Percentiles rank a stretch among this genome's conserved stretches.
phyloP scores from a whole-genome alignment of 2,329 filamentous ascomycete species.

The Colletotrichum sp. region DNA sequence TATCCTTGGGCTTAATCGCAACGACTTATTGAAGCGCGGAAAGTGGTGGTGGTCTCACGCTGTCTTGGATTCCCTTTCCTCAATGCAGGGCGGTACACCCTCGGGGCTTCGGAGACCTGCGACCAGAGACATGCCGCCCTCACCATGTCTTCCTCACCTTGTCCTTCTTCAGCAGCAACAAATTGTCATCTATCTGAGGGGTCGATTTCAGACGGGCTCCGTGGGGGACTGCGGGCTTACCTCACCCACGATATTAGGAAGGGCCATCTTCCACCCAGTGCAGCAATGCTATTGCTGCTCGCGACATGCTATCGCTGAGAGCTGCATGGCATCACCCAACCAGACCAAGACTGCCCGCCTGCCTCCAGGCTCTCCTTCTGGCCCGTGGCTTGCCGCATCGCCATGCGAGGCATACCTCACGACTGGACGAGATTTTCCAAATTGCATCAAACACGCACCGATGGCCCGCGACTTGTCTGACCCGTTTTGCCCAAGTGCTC shows the following conservation, averaged over 20 bases:
- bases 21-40: constrained; percentile 1
- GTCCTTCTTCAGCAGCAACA: neutral
- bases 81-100: neutral
- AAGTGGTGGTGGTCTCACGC: constrained; percentile 1
- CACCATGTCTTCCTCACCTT: neutral
- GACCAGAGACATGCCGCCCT: neutral
- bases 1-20: neutral
- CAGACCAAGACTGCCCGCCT: neutral
- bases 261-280: neutral
- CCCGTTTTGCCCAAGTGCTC: neutral
- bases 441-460: constrained; percentile 6
- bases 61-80: neutral
- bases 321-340: neutral
- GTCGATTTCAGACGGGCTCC: neutral
- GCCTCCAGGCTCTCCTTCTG: neutral
- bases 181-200: neutral
- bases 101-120: constrained; percentile 10
- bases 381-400: neutral
- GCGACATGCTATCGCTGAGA: neutral
- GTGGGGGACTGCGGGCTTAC: neutral
- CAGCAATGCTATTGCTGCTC: neutral
- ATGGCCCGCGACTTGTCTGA: constrained; percentile 4
- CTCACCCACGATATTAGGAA: neutral
- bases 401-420: neutral
- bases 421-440: neutral